Conservation (phyloP, 2,329 filamentous ascomycete genomes). For the Aspergillus novofumigatus region DNA sequence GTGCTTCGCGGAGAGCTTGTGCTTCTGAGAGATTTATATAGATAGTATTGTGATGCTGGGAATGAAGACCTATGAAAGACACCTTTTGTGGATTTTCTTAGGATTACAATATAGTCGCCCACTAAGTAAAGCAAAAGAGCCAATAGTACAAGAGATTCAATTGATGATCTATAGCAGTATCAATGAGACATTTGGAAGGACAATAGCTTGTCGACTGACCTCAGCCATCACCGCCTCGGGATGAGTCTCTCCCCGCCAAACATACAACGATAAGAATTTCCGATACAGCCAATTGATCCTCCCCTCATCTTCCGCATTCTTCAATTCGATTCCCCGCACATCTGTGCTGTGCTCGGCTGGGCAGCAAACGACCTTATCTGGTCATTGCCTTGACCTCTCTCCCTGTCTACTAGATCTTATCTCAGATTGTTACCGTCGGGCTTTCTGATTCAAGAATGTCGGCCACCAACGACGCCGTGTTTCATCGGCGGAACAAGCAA, state of each 20-base stretch:
- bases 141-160: background rate
- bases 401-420: background rate
- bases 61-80: background rate
- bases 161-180: background rate
- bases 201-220: background rate
- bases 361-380: conserved; percentile 16
- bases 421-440: background rate
- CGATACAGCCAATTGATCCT: background rate
- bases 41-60: background rate
- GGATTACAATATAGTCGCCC: background rate
- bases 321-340: conserved; percentile 14
- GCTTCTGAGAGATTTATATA: background rate
- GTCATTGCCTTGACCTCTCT: background rate
- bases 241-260: background rate
- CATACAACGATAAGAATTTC: background rate
- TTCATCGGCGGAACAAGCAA: conserved; percentile 45
- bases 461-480: conserved; percentile 33
- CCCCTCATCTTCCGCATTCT: conserved; percentile 8
- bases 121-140: background rate
- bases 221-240: background rate
- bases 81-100: background rate
- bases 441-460: conserved; percentile 15
- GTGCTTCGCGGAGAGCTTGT: background rate
- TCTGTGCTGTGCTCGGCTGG: conserved; percentile 22
- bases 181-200: background rate